A percentile compares a stretch with the other conserved stretches of the same genome.
These are phyloP conservation scores for Aspergillus sp. DNA, from an alignment of 2,329 filamentous ascomycete species.

Conservation along the genomic window DNA sequence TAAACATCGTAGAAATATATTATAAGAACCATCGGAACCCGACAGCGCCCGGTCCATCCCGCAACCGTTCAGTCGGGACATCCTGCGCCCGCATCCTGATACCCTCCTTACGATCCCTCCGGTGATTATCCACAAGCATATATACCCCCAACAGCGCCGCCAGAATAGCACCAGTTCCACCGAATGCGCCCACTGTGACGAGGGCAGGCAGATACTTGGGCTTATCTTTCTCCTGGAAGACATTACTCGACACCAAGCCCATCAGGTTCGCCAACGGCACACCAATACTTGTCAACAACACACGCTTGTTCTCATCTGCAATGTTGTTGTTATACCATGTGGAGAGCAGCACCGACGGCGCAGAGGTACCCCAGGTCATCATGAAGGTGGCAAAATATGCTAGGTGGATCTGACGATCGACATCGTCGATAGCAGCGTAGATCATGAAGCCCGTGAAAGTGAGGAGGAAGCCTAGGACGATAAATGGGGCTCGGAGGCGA, in stretches of 20 bases:
- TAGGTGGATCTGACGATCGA: slow-evolving; percentile 61
- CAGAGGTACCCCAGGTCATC: slow-evolving; percentile 79
- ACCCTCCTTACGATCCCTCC: slow-evolving; percentile 60
- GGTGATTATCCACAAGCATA: slow-evolving; percentile 67
- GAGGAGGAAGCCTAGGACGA: slow-evolving; percentile 71
- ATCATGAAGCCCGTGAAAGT: slow-evolving; percentile 79
- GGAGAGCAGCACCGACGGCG: slow-evolving; percentile 67
- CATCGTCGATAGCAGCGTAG: slow-evolving; percentile 68
- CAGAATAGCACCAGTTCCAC: slow-evolving; percentile 59
- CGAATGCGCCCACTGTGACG: slow-evolving; percentile 56
- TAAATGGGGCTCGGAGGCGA: slow-evolving; percentile 71
- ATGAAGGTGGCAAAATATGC: slow-evolving; percentile 78
- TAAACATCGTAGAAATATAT: not conserved
- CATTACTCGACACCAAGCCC: slow-evolving; percentile 69
- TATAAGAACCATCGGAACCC: slow-evolving; percentile 61
- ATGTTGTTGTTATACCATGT: slow-evolving; percentile 83
- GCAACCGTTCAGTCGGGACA: slow-evolving; percentile 58
- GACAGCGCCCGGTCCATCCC: slow-evolving; percentile 55
- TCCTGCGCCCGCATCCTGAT: slow-evolving; percentile 58
- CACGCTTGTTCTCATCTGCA: slow-evolving; percentile 71
- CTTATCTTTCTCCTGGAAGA: slow-evolving; percentile 64
- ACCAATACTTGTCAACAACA: slow-evolving; percentile 69
- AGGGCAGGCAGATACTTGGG: slow-evolving; percentile 69
- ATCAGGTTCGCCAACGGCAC: slow-evolving; percentile 77
- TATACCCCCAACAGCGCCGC: slow-evolving; percentile 60